Base-by-base conservation (phyloP, 2,329 filamentous ascomycete genomes). In the Pezicula rhizophila region DNA sequence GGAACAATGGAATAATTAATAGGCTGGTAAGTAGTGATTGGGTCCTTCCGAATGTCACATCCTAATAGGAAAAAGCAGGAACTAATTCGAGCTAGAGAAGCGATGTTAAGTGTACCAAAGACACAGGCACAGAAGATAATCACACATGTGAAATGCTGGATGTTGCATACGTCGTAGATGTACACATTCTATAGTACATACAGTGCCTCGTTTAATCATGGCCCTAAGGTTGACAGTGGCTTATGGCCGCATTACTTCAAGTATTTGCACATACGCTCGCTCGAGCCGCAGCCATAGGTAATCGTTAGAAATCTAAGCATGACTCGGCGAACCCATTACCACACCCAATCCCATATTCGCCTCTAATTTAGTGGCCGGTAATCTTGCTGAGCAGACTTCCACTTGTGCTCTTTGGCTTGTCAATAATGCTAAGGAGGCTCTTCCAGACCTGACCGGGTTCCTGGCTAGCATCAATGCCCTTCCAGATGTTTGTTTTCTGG, bases 401-500 rank as follows among this genome's bases (percentile, higher is more conserved):
- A 45, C 52, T 55, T 44, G 57, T 56, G 41, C 47, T 50, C 46
- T 57, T 72, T 66, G 78, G 76, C 57, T 81, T 77, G 49, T 85
- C 81, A 66, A 99, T 92, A 62, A 96, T 84, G 63, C 83, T 81
- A 55, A 97, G 76, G 68, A 99, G 75, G 68, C 84, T 89, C 78
- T 89, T 91, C 93, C 93, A 99, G 54, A 99, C 93, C 70, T 91
- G 85, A 42, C 89, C 88, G 17, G 93, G 93, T 73, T 96, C 85
- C 77, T 99, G 90, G 76, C 88, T 95, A 57, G 93, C 93, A 68
- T 99, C 93, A 63, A 99, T 82, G 55, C 87, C 86, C 70, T 85
- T 86, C 93, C 93, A 99, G 77, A 99, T 96, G 60, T 91, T 91
- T 44, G 88, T 95, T 73, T 90, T 89, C 75, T 95, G 87, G 82